phyloP scores from a whole-genome alignment of 192 early-diverging fungal species.

The Umbelopsis sp. region DNA sequence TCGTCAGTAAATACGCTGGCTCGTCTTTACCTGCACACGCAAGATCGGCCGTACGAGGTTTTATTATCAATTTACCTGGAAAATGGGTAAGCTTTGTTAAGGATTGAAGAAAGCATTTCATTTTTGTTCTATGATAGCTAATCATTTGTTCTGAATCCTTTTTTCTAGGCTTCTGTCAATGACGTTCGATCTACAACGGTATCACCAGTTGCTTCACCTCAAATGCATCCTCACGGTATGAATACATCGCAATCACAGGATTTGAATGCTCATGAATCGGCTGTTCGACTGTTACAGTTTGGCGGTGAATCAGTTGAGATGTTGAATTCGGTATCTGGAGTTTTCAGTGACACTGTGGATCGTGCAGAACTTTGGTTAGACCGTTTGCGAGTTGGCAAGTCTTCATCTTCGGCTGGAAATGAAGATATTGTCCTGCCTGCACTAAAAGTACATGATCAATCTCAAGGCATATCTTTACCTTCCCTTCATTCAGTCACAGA shows the following conservation, averaged over 20 bases:
- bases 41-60: slow-evolving; percentile 71
- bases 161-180: slow-evolving; percentile 39
- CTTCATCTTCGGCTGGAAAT: slow-evolving; percentile 14
- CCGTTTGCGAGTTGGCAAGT: slow-evolving; percentile 38
- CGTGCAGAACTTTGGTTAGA: slow-evolving; percentile 70
- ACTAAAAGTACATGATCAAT: neutral
- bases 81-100: slow-evolving; percentile 59
- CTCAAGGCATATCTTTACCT: neutral
- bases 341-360: slow-evolving; percentile 71
- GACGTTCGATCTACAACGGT: slow-evolving; percentile 37
- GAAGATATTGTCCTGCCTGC: slow-evolving; percentile 9
- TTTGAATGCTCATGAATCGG: slow-evolving; percentile 53
- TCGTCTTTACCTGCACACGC: slow-evolving; percentile 82
- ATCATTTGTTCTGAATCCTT: neutral
- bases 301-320: slow-evolving; percentile 72
- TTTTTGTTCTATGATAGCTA: neutral
- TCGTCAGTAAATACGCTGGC: slow-evolving; percentile 87
- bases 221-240: slow-evolving; percentile 16
- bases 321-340: slow-evolving; percentile 61
- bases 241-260: neutral
- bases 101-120: neutral
- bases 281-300: slow-evolving; percentile 65
- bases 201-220: slow-evolving; percentile 35
- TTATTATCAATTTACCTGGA: slow-evolving; percentile 82
- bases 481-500: slow-evolving; percentile 18